Evolutionary conservation across 768 basidiomycete species (phyloP).

Genomic region (Tylopilus rubrobrunneus): DNA sequence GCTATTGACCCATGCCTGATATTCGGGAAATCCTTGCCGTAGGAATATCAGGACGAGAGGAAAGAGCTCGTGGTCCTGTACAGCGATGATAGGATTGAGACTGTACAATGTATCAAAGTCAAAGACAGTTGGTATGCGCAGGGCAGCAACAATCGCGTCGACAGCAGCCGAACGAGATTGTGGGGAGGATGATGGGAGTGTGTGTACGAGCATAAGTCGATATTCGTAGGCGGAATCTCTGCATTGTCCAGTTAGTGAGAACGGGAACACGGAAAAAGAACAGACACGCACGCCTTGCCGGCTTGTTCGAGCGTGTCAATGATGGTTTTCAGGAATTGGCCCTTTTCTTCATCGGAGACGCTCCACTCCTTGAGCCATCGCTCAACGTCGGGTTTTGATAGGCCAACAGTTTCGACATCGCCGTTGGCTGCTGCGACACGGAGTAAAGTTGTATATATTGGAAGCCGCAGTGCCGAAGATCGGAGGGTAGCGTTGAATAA

Average conservation of each 20-base stretch:
- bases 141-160: constrained; percentile 58
- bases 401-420: constrained; percentile 58
- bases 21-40: constrained; percentile 57
- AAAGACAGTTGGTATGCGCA: constrained; percentile 64
- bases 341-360: constrained; percentile 57
- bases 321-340: constrained; percentile 60
- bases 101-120: constrained; percentile 81
- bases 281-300: constrained; percentile 54
- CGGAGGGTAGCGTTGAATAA: constrained; percentile 75
- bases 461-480: constrained; percentile 57
- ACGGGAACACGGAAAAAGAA: not conserved
- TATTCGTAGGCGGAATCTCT: constrained; percentile 66
- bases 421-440: constrained; percentile 54
- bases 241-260: not conserved
- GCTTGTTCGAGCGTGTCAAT: constrained; percentile 55
- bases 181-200: constrained; percentile 53
- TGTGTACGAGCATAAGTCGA: constrained; percentile 55
- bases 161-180: constrained; percentile 51
- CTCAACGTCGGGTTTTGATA: constrained; percentile 60
- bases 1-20: constrained; percentile 53
- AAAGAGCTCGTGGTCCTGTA: constrained; percentile 69
- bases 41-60: constrained; percentile 74
- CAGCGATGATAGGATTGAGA: constrained; percentile 62
- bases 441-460: constrained; percentile 62
- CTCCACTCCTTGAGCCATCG: constrained; percentile 79